Base-by-base conservation (phyloP, 257 asterid genomes). In the Solanum sitiens region DNA sequence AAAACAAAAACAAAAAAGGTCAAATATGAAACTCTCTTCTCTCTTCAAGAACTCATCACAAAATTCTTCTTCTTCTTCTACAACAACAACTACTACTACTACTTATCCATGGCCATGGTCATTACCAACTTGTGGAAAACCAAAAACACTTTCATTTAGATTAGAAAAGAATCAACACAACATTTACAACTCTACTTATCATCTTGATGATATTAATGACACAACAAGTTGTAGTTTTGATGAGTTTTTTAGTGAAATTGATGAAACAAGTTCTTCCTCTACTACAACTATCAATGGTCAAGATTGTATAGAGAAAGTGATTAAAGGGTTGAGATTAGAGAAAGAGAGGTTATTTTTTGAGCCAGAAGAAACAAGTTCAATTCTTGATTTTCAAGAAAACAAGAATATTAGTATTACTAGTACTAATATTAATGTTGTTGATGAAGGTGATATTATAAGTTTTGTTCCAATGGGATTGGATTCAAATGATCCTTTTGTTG, bases 291-390 rank as follows among this genome's bases (percentile, higher is more conserved):
- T n/a, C 42, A 86, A 47, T 2, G 86, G 40, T 10, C 67, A 73
- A 3, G 90, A 83, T 35, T 30, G 85, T 10, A 77, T 85, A 21
- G 95, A 92, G 75, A 92, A 72, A 9, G 89, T 91, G 56, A 77
- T 94, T 20, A 88, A 92, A 70, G 97, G 95, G 65, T 8, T 95
- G 80, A 89, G 89, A 20, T 93, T 98, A 70, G 96, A 92, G 20
- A 90, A 98, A 70, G 96, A 92, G 25, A 90, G 98, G 88, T 90
- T 96, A n/a, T 91, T 96, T 75, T 95, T 93, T 88, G 95, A 93
- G 92, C 96, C 97, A 6, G 98, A 94, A 10, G 92, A 87, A 59
- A 90, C 95, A 59, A 94, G 92, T 50, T 94, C 98, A 23, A 93
- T 94, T 11, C 90, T 93, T 73, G 95, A 88, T 74, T 74, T 37